phyloP scores from a whole-genome alignment of 1,284 basidiomycete genomes.

The Moniliella sp. region DNA sequence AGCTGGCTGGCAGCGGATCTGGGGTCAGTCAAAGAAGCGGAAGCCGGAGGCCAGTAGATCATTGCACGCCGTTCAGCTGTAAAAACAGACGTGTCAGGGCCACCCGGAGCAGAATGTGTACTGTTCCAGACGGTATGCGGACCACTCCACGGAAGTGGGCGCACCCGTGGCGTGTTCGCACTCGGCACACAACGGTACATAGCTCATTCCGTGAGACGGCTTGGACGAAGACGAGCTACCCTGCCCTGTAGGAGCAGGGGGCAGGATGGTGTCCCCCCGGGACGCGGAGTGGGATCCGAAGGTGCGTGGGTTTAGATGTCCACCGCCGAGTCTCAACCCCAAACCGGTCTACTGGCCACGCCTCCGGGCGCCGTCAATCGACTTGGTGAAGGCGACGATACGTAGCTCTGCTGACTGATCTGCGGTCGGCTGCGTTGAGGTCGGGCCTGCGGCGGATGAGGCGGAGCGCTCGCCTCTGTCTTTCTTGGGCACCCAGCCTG shows the following conservation, averaged over 20 bases:
- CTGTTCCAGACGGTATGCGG: constrained; percentile 83
- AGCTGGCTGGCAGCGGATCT: too few relatives aligned
- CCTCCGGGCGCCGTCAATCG: constrained; percentile 1
- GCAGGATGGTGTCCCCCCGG: background rate
- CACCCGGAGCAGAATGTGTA: constrained; percentile 91
- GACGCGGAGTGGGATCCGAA: background rate
- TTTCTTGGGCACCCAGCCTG: constrained; percentile 5
- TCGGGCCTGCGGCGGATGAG: background rate
- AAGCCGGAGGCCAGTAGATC: constrained; percentile 52
- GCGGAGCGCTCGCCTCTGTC: background rate
- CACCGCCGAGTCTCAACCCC: background rate
- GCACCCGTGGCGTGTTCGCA: constrained; percentile 39
- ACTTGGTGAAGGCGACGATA: background rate
- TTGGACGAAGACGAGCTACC: too few relatives aligned
- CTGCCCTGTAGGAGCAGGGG: too few relatives aligned
- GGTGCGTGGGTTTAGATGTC: too few relatives aligned
- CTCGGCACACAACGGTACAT: too few relatives aligned
- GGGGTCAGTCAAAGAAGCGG: constrained; percentile 36
- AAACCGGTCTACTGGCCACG: background rate
- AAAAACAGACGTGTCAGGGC: constrained; percentile 75
- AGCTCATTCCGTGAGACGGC: too few relatives aligned
- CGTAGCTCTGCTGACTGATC: too few relatives aligned
- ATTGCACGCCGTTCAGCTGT: constrained; percentile 69
- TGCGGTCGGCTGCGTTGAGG: too few relatives aligned
- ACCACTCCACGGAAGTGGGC: constrained; percentile 62